Evolutionary conservation across 352 stramenopile species (phyloP).

Genomic region (Phytopythium boreale): DNA sequence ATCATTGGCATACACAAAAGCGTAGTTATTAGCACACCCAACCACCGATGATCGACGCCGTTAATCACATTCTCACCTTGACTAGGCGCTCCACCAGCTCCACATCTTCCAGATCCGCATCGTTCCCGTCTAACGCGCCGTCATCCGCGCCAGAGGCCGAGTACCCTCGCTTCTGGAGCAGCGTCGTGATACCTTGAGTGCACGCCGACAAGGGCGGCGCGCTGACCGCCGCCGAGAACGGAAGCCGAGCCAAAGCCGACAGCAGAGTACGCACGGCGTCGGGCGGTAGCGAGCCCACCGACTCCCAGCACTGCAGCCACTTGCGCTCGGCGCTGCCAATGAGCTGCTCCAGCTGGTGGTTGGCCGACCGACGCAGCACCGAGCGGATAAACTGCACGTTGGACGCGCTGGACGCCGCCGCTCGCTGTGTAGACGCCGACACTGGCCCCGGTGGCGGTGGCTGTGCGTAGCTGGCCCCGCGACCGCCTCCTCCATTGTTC

Average conservation of each 20-base stretch:
- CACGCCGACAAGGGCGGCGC: slow-evolving; percentile 37
- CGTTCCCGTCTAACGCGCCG: slow-evolving; percentile 31
- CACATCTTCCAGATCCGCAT: slow-evolving; percentile 29
- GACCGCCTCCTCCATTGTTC: neutral
- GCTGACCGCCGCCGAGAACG: slow-evolving; percentile 29
- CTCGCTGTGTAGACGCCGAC: slow-evolving; percentile 21
- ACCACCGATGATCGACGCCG: neutral
- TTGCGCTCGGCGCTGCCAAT: slow-evolving; percentile 28
- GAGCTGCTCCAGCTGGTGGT: slow-evolving; percentile 32
- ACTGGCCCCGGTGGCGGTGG: neutral
- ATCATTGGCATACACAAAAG: slow-evolving; percentile 1
- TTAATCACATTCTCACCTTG: slow-evolving; percentile 2
- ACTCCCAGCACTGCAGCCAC: slow-evolving; percentile 54
- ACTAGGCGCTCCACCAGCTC: slow-evolving; percentile 42
- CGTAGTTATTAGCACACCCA: neutral
- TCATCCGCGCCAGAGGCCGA: slow-evolving; percentile 3
- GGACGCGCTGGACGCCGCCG: slow-evolving; percentile 2
- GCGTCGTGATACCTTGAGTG: slow-evolving; percentile 17
- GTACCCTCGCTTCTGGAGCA: slow-evolving; percentile 18
- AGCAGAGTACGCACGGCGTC: slow-evolving; percentile 40
- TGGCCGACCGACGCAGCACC: slow-evolving; percentile 35
- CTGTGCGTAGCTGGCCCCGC: neutral
- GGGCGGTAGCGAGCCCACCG: slow-evolving; percentile 24
- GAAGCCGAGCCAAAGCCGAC: slow-evolving; percentile 41
- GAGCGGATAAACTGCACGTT: slow-evolving; percentile 37